A percentile compares a stretch with the other conserved stretches of the same genome.
phyloP scores from a whole-genome alignment of 805 yeast species.

The Sugiyamaella smithiae region DNA sequence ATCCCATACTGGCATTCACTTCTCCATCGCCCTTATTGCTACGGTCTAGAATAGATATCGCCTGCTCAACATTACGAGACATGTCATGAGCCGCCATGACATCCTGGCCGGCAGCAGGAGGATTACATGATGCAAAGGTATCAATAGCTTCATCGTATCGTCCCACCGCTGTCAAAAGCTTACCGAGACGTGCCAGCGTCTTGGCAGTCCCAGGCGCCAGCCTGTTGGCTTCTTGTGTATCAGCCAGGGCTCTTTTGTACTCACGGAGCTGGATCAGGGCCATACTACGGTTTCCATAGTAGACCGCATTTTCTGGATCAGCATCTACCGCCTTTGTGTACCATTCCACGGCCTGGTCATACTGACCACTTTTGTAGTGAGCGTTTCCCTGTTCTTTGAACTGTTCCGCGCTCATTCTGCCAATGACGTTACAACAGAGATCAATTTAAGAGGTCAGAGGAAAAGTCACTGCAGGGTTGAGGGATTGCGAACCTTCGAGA shows the following conservation, averaged over 20 bases:
- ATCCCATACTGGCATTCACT: slow-evolving; percentile 32
- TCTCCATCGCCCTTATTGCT: slow-evolving; percentile 5
- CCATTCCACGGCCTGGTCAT: slow-evolving; percentile 30
- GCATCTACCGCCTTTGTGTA: slow-evolving; percentile 37
- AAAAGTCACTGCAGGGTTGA: background rate
- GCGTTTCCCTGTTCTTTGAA: slow-evolving; percentile 39
- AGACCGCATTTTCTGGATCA: slow-evolving; percentile 37
- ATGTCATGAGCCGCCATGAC: slow-evolving; percentile 35
- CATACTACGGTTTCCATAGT: slow-evolving; percentile 40
- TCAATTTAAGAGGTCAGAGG: background rate
- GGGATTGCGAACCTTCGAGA: slow-evolving; percentile 3
- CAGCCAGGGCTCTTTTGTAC: slow-evolving; percentile 35
- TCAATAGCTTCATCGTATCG: slow-evolving; percentile 34
- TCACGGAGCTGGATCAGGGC: slow-evolving; percentile 37
- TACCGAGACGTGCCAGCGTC: slow-evolving; percentile 36
- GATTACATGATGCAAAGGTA: slow-evolving; percentile 24
- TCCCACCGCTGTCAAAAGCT: slow-evolving; percentile 36
- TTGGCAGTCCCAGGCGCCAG: slow-evolving; percentile 35
- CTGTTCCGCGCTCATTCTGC: slow-evolving; percentile 24
- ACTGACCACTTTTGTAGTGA: slow-evolving; percentile 36
- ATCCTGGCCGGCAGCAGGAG: slow-evolving; percentile 24
- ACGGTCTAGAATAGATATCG: slow-evolving; percentile 27
- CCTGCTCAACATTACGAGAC: slow-evolving; percentile 36
- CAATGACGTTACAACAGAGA: background rate
- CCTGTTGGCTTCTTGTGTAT: slow-evolving; percentile 31